Base-by-base conservation (phyloP, 2,329 filamentous ascomycete genomes). In the Coleophoma crateriformis region DNA sequence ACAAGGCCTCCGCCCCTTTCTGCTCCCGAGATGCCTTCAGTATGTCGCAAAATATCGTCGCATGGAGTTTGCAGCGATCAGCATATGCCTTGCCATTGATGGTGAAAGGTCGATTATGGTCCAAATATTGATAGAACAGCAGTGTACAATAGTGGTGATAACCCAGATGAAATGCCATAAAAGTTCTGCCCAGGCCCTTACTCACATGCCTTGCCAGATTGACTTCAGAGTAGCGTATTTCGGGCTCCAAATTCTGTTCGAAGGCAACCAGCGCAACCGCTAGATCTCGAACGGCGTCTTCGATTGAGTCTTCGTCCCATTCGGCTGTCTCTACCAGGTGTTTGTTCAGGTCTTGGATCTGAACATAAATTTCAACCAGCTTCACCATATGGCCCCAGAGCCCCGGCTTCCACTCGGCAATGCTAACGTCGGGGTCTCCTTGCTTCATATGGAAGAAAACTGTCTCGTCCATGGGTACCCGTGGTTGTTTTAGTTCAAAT, bases 121-220 rank as follows among this genome's bases (percentile, higher is more conserved):
- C 66, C 3, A 68, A 57, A 37, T 67, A 67, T 19, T 63, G 62
- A 49, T 67, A 68, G 32, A 62, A 68, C 0, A 68, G 51, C 0
- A 68, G 51, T 7, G 63, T 68, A 7, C 54, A 58, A 46, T 68
- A 68, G 40, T 68, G 64, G 15, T 68, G 62, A 34, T 62, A 66
- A 13, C 66, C 66, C 2, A 68, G 51, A 53, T 68, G 66, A 39
- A 68, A 62, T 17, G 65, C 66, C 1, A 67, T 49, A 40, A 67
- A 68, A 3, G 62, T 55, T 7, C 64, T 58, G 0, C 66, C 66
- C 1, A 62, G 40, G 4, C 65, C 65, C 10, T 55, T 56, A 2
- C 32, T 19, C 0, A 61, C 51, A 33, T 66, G 62, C 2, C 34
- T 15, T 12, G 39, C 48, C 0, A 68, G 45, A 7, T 67, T 68